Conservation (phyloP, 2,329 filamentous ascomycete species). For the Rosellinia necatrix region DNA sequence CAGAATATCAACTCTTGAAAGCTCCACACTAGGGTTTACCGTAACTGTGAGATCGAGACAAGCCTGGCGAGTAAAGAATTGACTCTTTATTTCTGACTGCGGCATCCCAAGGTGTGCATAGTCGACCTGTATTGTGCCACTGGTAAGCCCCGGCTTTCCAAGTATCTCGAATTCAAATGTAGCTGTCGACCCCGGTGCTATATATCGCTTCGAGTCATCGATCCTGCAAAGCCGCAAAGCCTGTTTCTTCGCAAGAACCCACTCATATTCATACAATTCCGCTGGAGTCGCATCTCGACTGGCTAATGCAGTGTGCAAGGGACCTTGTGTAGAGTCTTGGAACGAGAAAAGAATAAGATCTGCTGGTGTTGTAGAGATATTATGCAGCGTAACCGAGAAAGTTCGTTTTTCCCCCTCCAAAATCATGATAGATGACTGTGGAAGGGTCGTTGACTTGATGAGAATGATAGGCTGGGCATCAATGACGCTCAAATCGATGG, state of each 20-base stretch:
- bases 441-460: slow-evolving; percentile 75
- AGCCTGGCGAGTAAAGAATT: slow-evolving; percentile 84
- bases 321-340: slow-evolving; percentile 81
- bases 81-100: slow-evolving; percentile 67
- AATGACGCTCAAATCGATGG: slow-evolving; percentile 74
- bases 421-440: slow-evolving; percentile 88
- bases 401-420: slow-evolving; percentile 83
- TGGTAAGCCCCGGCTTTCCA: slow-evolving; percentile 82
- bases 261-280: slow-evolving; percentile 85
- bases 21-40: slow-evolving; percentile 87
- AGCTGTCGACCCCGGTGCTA: slow-evolving; percentile 68
- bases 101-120: slow-evolving; percentile 80
- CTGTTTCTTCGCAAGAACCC: slow-evolving; percentile 75
- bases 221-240: slow-evolving; percentile 62
- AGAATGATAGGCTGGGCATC: slow-evolving; percentile 76
- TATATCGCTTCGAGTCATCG: slow-evolving; percentile 60
- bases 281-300: slow-evolving; percentile 78
- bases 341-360: slow-evolving; percentile 89
- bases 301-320: slow-evolving; percentile 73
- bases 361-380: slow-evolving; percentile 69
- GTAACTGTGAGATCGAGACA: slow-evolving; percentile 82
- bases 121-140: slow-evolving; percentile 80
- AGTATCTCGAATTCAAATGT: slow-evolving; percentile 84
- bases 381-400: slow-evolving; percentile 81
- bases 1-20: slow-evolving; percentile 78